Evolutionary conservation across 768 basidiomycete genomes (phyloP).

Genomic region (Suillus alpinus): DNA sequence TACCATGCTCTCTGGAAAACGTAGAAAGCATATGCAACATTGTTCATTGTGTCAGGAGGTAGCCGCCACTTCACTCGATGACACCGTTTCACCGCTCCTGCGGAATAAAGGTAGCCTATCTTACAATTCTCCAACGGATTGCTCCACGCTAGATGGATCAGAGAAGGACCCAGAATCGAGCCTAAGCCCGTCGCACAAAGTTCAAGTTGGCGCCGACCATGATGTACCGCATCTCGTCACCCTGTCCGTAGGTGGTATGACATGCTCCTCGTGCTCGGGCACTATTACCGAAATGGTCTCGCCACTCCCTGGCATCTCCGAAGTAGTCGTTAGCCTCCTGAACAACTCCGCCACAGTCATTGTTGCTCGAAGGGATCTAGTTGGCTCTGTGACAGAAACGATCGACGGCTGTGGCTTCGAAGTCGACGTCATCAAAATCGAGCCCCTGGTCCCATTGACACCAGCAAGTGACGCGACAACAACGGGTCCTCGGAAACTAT

Average conservation of each 20-base stretch:
- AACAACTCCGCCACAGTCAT: constrained; percentile 53
- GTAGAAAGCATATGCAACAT: constrained; percentile 36
- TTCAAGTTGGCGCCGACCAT: neutral
- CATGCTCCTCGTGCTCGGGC: constrained; percentile 64
- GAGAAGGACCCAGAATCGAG: neutral
- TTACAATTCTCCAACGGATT: neutral
- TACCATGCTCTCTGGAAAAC: constrained; percentile 13
- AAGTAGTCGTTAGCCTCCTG: constrained; percentile 57
- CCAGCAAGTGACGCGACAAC: neutral
- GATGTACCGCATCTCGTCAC: constrained; percentile 33
- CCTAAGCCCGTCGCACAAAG: neutral
- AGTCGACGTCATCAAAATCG: constrained; percentile 34
- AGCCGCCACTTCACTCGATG: constrained; percentile 7
- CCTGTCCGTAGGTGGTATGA: constrained; percentile 73
- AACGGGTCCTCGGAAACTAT: constrained; percentile 38
- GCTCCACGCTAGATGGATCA: neutral
- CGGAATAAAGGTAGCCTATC: constrained; percentile 7
- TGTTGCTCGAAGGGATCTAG: constrained; percentile 34
- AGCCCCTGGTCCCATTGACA: constrained; percentile 21
- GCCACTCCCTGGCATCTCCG: constrained; percentile 48
- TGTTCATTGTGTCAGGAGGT: constrained; percentile 39
- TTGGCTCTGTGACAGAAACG: constrained; percentile 34
- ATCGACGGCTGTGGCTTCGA: constrained; percentile 52
- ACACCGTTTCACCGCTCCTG: neutral
- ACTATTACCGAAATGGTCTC: constrained; percentile 52